phyloP scores from a whole-genome alignment of 169 alveolate species.

The Babesia bovis region DNA sequence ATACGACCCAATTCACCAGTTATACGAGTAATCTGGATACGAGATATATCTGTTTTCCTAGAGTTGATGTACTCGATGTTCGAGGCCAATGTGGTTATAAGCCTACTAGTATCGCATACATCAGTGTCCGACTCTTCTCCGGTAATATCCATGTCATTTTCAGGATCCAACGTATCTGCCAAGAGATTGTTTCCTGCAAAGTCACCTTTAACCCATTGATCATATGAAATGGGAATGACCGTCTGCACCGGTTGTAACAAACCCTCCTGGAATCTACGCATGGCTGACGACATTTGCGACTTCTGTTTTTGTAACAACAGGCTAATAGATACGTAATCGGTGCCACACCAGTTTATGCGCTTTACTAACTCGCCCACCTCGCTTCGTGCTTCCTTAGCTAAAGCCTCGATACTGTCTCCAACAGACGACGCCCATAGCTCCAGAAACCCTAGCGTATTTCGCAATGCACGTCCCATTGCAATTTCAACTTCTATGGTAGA shows the following conservation, averaged over 20 bases:
- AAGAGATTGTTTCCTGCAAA: not conserved
- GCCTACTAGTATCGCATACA: not conserved
- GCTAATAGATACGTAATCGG: slow-evolving; percentile 30
- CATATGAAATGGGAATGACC: not conserved
- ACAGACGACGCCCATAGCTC: slow-evolving; percentile 24
- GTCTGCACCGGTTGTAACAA: slow-evolving; percentile 24
- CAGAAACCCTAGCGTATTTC: slow-evolving; percentile 15
- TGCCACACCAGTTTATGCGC: slow-evolving; percentile 44
- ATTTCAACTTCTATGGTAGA: slow-evolving; percentile 4
- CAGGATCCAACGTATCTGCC: not conserved
- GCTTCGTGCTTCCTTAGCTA: slow-evolving; percentile 14
- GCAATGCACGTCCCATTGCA: slow-evolving; percentile 10
- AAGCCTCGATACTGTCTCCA: not conserved
- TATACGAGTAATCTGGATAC: slow-evolving; percentile 34
- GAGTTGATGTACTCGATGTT: slow-evolving; percentile 29
- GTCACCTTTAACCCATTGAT: not conserved
- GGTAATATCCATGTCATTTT: not conserved
- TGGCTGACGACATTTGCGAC: slow-evolving; percentile 14
- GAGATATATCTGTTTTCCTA: slow-evolving; percentile 31
- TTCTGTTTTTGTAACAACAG: slow-evolving; percentile 30
- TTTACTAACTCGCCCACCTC: slow-evolving; percentile 32
- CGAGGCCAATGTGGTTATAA: slow-evolving; percentile 13
- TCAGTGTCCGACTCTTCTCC: not conserved
- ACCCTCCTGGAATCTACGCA: slow-evolving; percentile 33
- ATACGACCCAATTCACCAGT: slow-evolving; percentile 18